phyloP scores from a whole-genome alignment of 192 early-diverging fungal species.

The Linnemannia schmuckeri region DNA sequence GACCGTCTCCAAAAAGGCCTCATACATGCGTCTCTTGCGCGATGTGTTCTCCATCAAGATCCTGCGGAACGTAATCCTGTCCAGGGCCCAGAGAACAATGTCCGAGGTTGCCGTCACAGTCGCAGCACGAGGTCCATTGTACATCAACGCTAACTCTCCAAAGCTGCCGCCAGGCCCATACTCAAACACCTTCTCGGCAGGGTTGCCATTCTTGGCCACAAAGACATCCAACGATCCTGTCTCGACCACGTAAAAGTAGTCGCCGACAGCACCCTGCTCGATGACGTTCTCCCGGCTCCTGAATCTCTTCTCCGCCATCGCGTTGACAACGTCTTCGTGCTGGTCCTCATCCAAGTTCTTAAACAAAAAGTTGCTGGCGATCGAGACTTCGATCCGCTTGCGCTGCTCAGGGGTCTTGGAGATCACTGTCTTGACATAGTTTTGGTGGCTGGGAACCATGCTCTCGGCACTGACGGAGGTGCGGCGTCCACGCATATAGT shows the following conservation, averaged over 20 bases:
- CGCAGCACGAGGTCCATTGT: conserved; percentile 98
- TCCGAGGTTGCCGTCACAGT: conserved; percentile 90
- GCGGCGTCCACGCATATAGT: conserved; percentile 90
- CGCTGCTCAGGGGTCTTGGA: conserved; percentile 91
- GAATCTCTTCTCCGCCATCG: conserved; percentile 94
- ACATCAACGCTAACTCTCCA: conserved; percentile 99
- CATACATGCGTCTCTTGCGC: conserved; percentile 97
- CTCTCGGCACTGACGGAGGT: conserved; percentile 97
- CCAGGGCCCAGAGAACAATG: conserved; percentile 95
- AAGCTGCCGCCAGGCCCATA: conserved; percentile 92
- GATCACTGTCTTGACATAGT: conserved; percentile 88
- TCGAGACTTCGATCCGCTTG: conserved; percentile 82
- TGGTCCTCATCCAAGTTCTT: conserved; percentile 96
- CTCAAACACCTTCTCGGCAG: conserved; percentile 80
- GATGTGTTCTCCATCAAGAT: conserved; percentile 99
- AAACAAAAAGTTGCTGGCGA: conserved; percentile 94
- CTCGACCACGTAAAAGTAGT: conserved; percentile 98
- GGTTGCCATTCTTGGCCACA: conserved; percentile 77
- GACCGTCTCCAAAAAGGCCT: conserved; percentile 95
- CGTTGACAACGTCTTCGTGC: conserved; percentile 93
- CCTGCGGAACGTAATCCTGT: conserved; percentile 96
- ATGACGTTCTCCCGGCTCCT: conserved; percentile 81
- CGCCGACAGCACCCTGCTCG: conserved; percentile 95
- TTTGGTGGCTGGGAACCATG: conserved; percentile 90
- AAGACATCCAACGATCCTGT: conserved; percentile 92